Base-by-base conservation (phyloP, 495 filamentous ascomycete genomes). In the Aspergillus biplanus region DNA sequence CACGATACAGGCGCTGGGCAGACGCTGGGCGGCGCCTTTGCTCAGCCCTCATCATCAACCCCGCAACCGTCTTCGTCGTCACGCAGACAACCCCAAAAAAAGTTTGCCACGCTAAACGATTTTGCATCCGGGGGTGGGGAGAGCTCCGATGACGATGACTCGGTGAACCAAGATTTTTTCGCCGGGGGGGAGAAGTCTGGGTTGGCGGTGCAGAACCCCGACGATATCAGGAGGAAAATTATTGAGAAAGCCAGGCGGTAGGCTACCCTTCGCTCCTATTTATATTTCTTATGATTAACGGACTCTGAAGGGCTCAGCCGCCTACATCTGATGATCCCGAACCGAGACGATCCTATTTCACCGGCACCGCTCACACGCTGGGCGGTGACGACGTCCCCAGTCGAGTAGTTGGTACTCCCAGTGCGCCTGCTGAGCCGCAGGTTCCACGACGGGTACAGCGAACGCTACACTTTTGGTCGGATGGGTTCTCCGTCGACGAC, bases 121-220 rank as follows among this genome's bases (percentile, higher is more conserved):
- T 68, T 83, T 55, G 62, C 78, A 34, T 71, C 75, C 47, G 77
- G 69, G 37, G 85, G 84, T 15, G 86, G 85, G 21, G 84, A 90
- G 54, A 83, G 83, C 5, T 83, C 87, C 33, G 84, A 87, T 16
- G 84, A 88, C 5, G 85, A 88, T 35, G 84, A 85, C 6, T 78
- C 87, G 31, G 80, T 82, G 37, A 86, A 89, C 7, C 86, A 92
- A 59, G 92, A 97, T 72, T 83, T 97, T 53, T 99, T 96, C 73
- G 90, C 95, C 7, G 95, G 95, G 56, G 95, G 95, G 50, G 95
- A 97, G 80, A 99, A 99, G 78, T 97, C 93, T 27, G 96, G 93
- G 6, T 77, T 98, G 33, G 96, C 95, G 4, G 93, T 99, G 58
- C 92, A 97, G 72, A 93, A 98, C 71, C 95, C 95, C 0, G 80